A percentile compares a stretch with the other conserved stretches of the same genome.
phyloP scores from a whole-genome alignment of 352 stramenopile genomes.

The Phytophthora melonis region DNA sequence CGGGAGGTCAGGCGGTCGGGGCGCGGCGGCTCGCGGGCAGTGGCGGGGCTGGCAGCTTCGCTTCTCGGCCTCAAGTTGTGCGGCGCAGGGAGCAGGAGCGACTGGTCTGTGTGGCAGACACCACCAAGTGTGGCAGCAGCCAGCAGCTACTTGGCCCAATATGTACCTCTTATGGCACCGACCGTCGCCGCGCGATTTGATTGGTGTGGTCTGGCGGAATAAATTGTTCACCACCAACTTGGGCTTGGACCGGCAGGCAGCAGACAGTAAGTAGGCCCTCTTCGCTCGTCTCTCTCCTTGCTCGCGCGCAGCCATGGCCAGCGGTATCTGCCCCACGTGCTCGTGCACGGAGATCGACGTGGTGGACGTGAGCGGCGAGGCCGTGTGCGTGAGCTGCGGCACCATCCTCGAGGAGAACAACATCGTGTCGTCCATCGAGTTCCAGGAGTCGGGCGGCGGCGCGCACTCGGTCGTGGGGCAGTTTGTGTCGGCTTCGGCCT shows the following conservation, averaged over 20 bases:
- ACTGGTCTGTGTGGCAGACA: background rate
- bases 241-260: no score
- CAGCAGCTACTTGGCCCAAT: background rate
- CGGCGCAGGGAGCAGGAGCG: constrained; percentile 11
- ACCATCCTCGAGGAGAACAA: constrained; percentile 98
- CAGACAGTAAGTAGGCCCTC: background rate
- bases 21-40: background rate
- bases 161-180: background rate
- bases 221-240: constrained; percentile 43
- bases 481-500: constrained; percentile 94
- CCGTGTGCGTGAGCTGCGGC: constrained; percentile 88
- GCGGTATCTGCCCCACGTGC: constrained; percentile 94
- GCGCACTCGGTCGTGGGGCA: constrained; percentile 94
- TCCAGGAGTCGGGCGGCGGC: constrained; percentile 94
- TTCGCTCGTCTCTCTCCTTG: background rate
- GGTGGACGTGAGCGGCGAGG: constrained; percentile 91
- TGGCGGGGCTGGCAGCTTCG: constrained; percentile 13
- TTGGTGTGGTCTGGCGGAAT: constrained; percentile 19
- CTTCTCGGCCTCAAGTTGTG: constrained; percentile 40
- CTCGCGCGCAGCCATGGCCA: constrained; percentile 44
- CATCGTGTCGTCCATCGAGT: constrained; percentile 98
- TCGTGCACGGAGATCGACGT: constrained; percentile 96
- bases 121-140: background rate
- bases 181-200: background rate
- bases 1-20: background rate